These are phyloP conservation scores for Phytophthora sansomeana DNA, from an alignment of 352 stramenopile genomes.

Conservation along the genomic window DNA sequence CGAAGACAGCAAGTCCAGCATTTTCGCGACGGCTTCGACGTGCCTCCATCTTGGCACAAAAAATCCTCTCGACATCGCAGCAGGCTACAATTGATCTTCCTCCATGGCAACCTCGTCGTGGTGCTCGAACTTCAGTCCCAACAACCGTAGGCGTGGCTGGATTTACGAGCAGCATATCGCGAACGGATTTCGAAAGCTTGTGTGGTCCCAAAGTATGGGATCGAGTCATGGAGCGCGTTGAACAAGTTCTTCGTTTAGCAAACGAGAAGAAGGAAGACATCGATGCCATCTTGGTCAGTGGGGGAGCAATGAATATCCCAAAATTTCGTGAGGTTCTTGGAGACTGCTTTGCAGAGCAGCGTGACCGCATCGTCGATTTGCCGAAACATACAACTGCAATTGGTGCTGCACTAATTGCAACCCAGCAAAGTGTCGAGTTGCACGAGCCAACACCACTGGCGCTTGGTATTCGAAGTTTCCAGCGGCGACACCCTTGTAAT, in stretches of 20 bases:
- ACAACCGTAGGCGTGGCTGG: not conserved
- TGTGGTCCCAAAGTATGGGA: conserved; percentile 46
- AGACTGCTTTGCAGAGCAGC: conserved; percentile 24
- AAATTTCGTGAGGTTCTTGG: conserved; percentile 33
- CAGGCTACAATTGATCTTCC: conserved; percentile 46
- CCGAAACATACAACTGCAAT: conserved; percentile 28
- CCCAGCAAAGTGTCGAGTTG: conserved; percentile 14
- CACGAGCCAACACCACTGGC: conserved; percentile 36
- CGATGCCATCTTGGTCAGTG: conserved; percentile 42
- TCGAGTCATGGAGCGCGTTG: conserved; percentile 21
- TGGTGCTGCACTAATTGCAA: conserved; percentile 27
- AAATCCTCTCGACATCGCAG: conserved; percentile 47
- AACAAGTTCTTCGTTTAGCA: conserved; percentile 32
- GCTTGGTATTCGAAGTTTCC: conserved; percentile 45
- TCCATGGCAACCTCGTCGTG: conserved; percentile 23
- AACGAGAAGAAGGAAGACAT: conserved; percentile 36
- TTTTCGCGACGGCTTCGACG: conserved; percentile 38
- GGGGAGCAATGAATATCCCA: conserved; percentile 38
- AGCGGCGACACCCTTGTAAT: conserved; percentile 37
- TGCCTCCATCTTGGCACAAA: conserved; percentile 50
- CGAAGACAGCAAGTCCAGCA: conserved; percentile 3
- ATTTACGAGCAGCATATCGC: conserved; percentile 46
- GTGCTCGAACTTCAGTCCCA: not conserved
- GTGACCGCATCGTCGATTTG: conserved; percentile 19
- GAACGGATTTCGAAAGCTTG: conserved; percentile 43